Base-by-base conservation (phyloP, 305 asterid genomes). In the Salvia sclarea region DNA sequence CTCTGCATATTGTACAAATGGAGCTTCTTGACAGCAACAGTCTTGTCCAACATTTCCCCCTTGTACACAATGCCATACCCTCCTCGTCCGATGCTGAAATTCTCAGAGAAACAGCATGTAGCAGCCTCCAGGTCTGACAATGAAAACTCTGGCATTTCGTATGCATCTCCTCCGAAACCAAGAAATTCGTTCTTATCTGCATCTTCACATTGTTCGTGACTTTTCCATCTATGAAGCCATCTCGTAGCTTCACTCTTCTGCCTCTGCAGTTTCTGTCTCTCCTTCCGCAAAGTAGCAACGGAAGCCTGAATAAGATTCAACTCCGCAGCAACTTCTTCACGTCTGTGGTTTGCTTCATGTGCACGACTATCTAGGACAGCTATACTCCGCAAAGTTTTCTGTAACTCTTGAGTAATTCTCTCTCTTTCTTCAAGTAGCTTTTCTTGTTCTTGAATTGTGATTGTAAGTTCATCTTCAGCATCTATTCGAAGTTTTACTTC, bases 81-180 rank as follows among this genome's bases (percentile, higher is more conserved):
- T 75, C 95, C 94, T 52, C 70, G 73, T 16, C 95, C 96, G 45
- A 92, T 81, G 84, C 75, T 82, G 82, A 92, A 87, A 78, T 80
- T 84, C 77, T 85, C 96, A 0, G 92, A 89, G 82, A 92, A 89
- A 71, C 78, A 64, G 74, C 91, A 89, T 6, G 98, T 89, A 67
- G 96, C 96, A 9, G 83, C 67, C 83, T 84, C 86, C 63, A 89
- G 64, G 74, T 92, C 98, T 2, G 82, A 76, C 59, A 66, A 53
- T 24, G 85, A 83, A 61, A 87, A 82, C 81, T 87, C 90, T 1
- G 78, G 79, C 70, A 89, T 37, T 58, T 75, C 82, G 54, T 75
- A 71, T 37, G 66, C 65, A 41, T 70, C 80, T 61, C 72, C 73
- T 31, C 28, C 53, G 20, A 64, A 72, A 61, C 76, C 80, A 20